Evolutionary conservation across 2,329 filamentous ascomycete species (phyloP).

Genomic region (Amauroascus niger): DNA sequence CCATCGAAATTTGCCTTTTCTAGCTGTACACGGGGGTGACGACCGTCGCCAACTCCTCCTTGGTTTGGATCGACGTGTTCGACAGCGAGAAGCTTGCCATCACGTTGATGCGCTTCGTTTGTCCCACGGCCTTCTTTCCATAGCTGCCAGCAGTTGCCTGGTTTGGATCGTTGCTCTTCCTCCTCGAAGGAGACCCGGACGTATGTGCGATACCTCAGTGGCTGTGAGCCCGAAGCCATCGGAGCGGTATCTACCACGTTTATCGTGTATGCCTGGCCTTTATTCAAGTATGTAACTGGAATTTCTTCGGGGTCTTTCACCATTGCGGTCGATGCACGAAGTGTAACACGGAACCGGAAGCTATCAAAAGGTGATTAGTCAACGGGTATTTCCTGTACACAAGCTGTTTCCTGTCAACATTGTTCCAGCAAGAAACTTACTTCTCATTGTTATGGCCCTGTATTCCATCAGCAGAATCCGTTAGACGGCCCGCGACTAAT

Average conservation of each 20-base stretch:
- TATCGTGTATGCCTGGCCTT: constrained; percentile 86
- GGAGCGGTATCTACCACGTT: constrained; percentile 70
- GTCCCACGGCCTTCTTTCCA: constrained; percentile 97
- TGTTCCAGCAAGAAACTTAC: no score
- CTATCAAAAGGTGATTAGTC: not conserved
- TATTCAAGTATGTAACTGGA: constrained; percentile 95
- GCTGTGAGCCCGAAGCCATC: constrained; percentile 48
- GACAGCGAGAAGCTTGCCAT: constrained; percentile 80
- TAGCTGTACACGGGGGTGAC: constrained; percentile 60
- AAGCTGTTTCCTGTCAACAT: not conserved
- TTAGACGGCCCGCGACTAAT: constrained; percentile 11
- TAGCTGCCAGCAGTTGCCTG: constrained; percentile 73
- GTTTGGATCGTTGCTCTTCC: constrained; percentile 78
- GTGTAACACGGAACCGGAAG: constrained; percentile 67
- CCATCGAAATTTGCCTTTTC: constrained; percentile 81
- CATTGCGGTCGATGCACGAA: constrained; percentile 96
- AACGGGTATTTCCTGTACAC: no score
- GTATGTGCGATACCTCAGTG: constrained; percentile 73
- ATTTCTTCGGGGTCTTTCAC: constrained; percentile 69
- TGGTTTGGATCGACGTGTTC: constrained; percentile 68
- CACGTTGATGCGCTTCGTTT: constrained; percentile 87
- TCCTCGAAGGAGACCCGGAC: constrained; percentile 96
- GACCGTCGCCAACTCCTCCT: constrained; percentile 46
- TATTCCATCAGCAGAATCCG: constrained; percentile 18
- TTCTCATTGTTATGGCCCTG: constrained; percentile 44